These are phyloP conservation scores for Stromatinia cepivora DNA, from an alignment of 2,329 filamentous ascomycete species.

Conservation along the genomic window DNA sequence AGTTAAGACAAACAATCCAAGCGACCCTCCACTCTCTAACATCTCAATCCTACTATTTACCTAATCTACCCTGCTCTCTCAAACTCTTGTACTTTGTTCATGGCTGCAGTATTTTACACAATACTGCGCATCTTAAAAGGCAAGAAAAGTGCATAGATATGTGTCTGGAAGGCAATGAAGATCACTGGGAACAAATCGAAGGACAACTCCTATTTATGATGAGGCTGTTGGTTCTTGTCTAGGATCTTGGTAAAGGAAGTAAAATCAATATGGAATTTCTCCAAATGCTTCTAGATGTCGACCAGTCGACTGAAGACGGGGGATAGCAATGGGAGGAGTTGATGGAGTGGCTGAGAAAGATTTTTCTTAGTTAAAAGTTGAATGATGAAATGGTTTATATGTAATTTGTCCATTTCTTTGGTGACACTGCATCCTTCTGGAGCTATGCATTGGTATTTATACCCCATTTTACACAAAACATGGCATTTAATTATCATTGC, in stretches of 20 bases:
- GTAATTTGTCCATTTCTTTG: fast-evolving
- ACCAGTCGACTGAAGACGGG: background rate
- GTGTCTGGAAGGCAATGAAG: background rate
- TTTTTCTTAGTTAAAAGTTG: background rate
- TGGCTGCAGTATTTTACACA: conserved; percentile 6
- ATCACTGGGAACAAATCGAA: conserved; percentile 3
- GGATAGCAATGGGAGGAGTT: background rate
- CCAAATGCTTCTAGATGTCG: background rate
- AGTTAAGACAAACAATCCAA: background rate
- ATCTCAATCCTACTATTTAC: conserved; percentile 10
- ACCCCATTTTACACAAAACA: no score
- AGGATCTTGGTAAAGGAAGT: background rate
- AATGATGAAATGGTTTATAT: background rate
- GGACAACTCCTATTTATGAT: background rate
- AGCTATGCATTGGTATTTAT: background rate
- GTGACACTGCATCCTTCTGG: background rate
- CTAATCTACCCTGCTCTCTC: background rate
- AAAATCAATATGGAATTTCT: background rate
- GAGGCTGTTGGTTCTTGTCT: background rate
- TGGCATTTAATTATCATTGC: no score
- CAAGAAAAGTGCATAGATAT: background rate
- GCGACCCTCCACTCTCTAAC: conserved; percentile 1
- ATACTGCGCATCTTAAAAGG: background rate
- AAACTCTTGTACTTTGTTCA: conserved; percentile 10
- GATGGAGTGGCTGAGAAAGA: background rate